A percentile compares a stretch with the other conserved stretches of the same genome.
phyloP scores from a whole-genome alignment of 164 flowering plant genomes.

The Tetrastigma voinierianum region DNA sequence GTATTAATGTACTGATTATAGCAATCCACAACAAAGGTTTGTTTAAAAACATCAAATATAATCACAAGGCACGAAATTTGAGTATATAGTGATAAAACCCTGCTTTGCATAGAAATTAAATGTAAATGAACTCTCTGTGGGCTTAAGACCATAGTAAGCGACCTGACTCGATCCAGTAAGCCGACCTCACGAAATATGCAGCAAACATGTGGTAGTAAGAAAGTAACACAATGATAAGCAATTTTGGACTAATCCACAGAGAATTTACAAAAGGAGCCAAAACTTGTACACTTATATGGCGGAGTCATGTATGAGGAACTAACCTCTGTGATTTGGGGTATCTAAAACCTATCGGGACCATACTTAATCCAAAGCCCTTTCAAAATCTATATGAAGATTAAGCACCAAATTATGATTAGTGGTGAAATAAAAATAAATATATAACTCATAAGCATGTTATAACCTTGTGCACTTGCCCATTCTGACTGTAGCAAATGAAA shows the following conservation, averaged over 20 bases:
- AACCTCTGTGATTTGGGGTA: slow-evolving; percentile 99
- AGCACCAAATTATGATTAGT: too few relatives aligned
- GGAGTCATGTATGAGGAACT: not conserved
- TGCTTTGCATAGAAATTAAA: slow-evolving; percentile 99
- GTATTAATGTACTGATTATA: not conserved
- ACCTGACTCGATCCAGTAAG: slow-evolving; percentile 98
- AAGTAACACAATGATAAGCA: not conserved
- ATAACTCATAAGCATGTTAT: slow-evolving; percentile 7
- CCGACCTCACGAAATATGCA: slow-evolving; percentile 68
- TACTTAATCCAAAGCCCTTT: slow-evolving; percentile 90
- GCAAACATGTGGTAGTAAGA: slow-evolving; percentile 1
- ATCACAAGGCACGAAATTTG: too few relatives aligned
- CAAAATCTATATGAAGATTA: slow-evolving; percentile 42
- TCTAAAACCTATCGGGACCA: slow-evolving; percentile 96
- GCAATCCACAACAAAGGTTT: too few relatives aligned
- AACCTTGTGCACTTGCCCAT: slow-evolving; percentile 99
- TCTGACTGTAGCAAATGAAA: slow-evolving; percentile 54
- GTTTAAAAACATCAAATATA: too few relatives aligned
- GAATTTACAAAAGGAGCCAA: not conserved
- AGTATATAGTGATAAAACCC: too few relatives aligned
- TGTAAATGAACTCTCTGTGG: slow-evolving; percentile 95
- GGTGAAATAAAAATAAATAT: too few relatives aligned
- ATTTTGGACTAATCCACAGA: not conserved
- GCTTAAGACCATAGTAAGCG: slow-evolving; percentile 81
- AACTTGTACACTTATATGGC: not conserved